A percentile compares a stretch with the other conserved stretches of the same genome.
Conservation (phyloP, 371 early-diverging fungal genomes). For the Smittium culicis region DNA sequence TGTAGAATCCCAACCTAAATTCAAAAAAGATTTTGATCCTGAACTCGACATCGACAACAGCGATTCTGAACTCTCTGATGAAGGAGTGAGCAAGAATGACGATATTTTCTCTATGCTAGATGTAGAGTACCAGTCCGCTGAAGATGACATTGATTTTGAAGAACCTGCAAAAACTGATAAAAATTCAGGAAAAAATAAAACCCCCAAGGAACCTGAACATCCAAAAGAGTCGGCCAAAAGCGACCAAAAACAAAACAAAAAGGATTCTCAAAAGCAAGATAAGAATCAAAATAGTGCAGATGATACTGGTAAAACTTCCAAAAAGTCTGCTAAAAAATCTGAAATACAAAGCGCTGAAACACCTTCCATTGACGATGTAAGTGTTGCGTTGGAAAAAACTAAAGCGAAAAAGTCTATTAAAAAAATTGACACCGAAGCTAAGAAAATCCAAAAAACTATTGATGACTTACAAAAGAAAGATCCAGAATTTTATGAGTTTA, state of each 20-base stretch:
- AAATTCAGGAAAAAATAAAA: constrained; percentile 18
- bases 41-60: constrained; percentile 21
- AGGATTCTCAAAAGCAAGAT: constrained; percentile 27
- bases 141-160: constrained; percentile 28
- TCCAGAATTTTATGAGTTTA: constrained; percentile 76
- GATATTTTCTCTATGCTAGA: constrained; percentile 25
- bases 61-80: constrained; percentile 22
- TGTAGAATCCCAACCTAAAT: too few relatives aligned
- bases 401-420: constrained; percentile 28
- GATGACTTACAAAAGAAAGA: constrained; percentile 67
- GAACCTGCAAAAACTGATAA: constrained; percentile 34
- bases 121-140: constrained; percentile 25
- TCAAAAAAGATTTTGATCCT: too few relatives aligned
- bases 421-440: constrained; percentile 28
- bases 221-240: constrained; percentile 25
- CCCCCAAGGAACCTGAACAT: constrained; percentile 29
- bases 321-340: too few relatives aligned
- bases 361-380: too few relatives aligned
- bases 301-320: too few relatives aligned
- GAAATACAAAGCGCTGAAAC: too few relatives aligned
- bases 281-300: constrained; percentile 26
- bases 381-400: constrained; percentile 31
- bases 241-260: constrained; percentile 24
- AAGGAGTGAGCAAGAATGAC: constrained; percentile 22
- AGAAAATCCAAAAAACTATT: constrained; percentile 50